Evolutionary conservation across 371 early-diverging fungal genomes (phyloP), one percentile per base, ranked within the genome.

Genomic region (Umbelopsis sp.): DNA sequence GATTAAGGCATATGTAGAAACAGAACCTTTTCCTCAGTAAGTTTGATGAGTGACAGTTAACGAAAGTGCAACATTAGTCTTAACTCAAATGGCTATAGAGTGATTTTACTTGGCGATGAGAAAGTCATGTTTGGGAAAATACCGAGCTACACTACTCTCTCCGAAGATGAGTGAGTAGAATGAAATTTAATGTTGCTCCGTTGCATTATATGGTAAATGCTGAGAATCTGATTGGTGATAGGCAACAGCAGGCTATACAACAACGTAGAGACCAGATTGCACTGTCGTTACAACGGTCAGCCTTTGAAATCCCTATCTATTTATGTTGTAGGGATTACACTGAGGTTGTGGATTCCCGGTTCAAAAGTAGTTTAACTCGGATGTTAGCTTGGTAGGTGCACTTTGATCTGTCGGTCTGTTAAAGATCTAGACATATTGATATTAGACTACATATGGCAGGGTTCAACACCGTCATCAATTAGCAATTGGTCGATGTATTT

Each of bases 391-490:
- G 48, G 48, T 48, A 48, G 20, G 41, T 29, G 29, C 41, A 41
- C 7, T 10, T 41, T 41, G 41, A 22, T 7, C 41, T 1, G 10
- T 41, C 41, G 41, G 7, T 7, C 41, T 41, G 41, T 7, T 7
- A 4, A 10, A 7, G 12, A 41, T 41, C 41, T 41, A 38, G 10
- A 38, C 38, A 38, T 38, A 38, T 38, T 38, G 12, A 41, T 41
- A 41, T 41, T 41, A 12, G 41, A 11, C 29, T 29, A 14, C 5
- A 6, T 8, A 8, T 1, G 18, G 32, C 37, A 57, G 57, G 57
- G 18, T 57, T 4, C 57, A 57, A 57, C 57, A 57, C n/a, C 57
- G 57, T 8, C 57, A 57, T 29, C 57, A 57, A 11, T 29, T 57
- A 12, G n/a, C 35, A 8, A 1, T 57, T 9, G 35, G 57, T 57